Percentiles rank a stretch among this genome's conserved stretches.
Conservation (phyloP, 176 grass and related monocot species). For the Luzula sylvatica region DNA sequence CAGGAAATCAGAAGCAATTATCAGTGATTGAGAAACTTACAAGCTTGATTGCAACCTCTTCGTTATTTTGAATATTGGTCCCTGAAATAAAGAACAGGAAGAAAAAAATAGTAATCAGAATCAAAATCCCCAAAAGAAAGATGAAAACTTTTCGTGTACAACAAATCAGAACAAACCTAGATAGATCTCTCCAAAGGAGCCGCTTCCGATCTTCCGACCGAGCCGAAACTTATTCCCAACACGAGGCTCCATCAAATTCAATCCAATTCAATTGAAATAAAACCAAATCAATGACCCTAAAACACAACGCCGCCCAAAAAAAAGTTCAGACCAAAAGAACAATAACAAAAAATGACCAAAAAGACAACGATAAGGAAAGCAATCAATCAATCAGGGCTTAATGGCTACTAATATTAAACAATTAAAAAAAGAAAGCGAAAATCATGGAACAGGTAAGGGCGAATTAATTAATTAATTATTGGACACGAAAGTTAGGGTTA, state of each 20-base stretch:
- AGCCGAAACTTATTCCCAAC: slow-evolving; percentile 34
- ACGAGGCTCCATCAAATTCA: slow-evolving; percentile 28
- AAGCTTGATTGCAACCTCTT: slow-evolving; percentile 83
- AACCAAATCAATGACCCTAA: background rate
- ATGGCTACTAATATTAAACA: background rate
- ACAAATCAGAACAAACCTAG: slow-evolving; percentile 21
- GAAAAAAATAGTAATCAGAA: background rate
- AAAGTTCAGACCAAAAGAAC: background rate
- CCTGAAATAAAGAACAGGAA: slow-evolving; percentile 27
- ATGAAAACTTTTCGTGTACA: background rate
- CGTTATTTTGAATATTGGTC: slow-evolving; percentile 67
- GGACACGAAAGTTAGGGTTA: too few relatives aligned
- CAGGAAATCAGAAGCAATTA: background rate
- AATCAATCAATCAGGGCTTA: too few relatives aligned
- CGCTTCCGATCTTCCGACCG: slow-evolving; percentile 33
- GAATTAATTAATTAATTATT: background rate
- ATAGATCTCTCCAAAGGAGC: slow-evolving; percentile 46
- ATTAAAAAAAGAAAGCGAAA: background rate
- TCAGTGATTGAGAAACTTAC: slow-evolving; percentile 30
- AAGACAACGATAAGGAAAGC: background rate
- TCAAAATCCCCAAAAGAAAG: background rate
- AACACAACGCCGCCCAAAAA: background rate
- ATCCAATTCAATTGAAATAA: background rate
- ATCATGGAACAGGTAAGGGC: background rate
- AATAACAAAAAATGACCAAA: background rate